Evolutionary conservation across 2,329 filamentous ascomycete genomes (phyloP), one percentile per base, ranked within the genome.

Genomic region (Alternaria sp.): DNA sequence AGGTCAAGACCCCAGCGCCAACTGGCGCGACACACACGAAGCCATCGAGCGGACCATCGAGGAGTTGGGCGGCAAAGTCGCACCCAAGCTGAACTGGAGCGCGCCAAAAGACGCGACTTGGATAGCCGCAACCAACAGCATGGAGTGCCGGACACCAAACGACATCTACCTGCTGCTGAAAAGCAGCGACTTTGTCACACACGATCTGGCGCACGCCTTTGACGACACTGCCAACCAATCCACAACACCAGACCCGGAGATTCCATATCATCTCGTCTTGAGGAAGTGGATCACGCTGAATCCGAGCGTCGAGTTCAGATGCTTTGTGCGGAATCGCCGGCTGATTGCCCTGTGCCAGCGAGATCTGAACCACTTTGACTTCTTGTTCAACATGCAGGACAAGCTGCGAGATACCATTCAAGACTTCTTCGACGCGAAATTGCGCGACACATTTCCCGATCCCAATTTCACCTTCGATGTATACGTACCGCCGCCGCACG

Each of bases 31-130:
- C 37, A 87, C 94, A 3, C 96, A 99, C 79, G 84, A 89, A 47
- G 81, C 87, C 60, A 93, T 99, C 78, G 91, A 90, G 77, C 84
- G 88, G 23, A 92, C 88, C 45, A 97, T 99, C 66, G 81, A 85
- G 12, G 91, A 94, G 71, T 87, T 98, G 1, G 94, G 93, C 15
- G 95, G 95, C 63, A 89, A 90, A 64, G 94, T 97, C 9, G 90
- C 92, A 2, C 96, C 96, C 1, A 99, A 99, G 81, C 84, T 99
- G 50, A 98, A 98, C 83, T 99, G 96, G 96, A 97, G 94, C 6
- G 90, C 94, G 5, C 96, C 96, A 5, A 97, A 97, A 79, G 96
- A 99, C 77, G 96, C 96, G 9, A 93, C 92, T 21, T 97, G 94
- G 91, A 97, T 99, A 80, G 81, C 90, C 81, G 82, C 87, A 78